Evolutionary conservation across 176 grass and related monocot genomes (phyloP), one percentile per base, ranked within the genome.

Genomic region (Saccharum officinarum): DNA sequence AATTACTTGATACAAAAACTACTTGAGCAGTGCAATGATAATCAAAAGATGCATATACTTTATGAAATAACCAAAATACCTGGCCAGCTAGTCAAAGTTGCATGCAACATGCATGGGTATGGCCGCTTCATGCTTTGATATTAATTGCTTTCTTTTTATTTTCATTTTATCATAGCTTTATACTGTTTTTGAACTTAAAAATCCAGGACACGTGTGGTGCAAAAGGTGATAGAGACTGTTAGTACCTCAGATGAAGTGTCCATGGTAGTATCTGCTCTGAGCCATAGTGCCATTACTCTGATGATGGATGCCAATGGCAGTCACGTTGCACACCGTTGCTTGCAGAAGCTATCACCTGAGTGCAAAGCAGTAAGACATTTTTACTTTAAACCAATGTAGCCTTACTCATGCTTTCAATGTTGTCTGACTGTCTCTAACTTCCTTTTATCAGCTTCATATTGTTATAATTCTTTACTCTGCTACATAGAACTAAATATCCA

Each of bases 51-150:
- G 82, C 83, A 49, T 45, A 68, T 97, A 73, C 23, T 92, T 84
- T 86, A 85, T 80, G 83, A 92, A 92, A 85, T 97, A 57, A 92
- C 92, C 1, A 88, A 86, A 71, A 80, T 10, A 54, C 85, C 83
- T 22, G 86, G 80, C 25, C 46, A 87, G 23, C 80, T 97, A 67
- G 77, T 91, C 65, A 17, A 55, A 67, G 75, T 97, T 67, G 75
- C 95, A 26, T 97, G 92, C 77, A 83, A 97, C 75, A 92, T 85
- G 78, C 86, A 97, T 62, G 95, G 95, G 95, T 97, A 97, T 71
- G 86, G 1, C 6, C 10, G 7, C 12, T 59, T 66, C 61, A 67
- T 68, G 22, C 17, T 80, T 44, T 68, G 37, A 30, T 67, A 40
- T 87, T 71, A 49, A 22, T 23, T 45, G 0, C 40, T 65, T 67